A percentile compares a stretch with the other conserved stretches of the same genome.
These are phyloP conservation scores for Zygosaccharomyces pseudobailii DNA, from an alignment of 1,139 yeast genomes.

Conservation along the genomic window DNA sequence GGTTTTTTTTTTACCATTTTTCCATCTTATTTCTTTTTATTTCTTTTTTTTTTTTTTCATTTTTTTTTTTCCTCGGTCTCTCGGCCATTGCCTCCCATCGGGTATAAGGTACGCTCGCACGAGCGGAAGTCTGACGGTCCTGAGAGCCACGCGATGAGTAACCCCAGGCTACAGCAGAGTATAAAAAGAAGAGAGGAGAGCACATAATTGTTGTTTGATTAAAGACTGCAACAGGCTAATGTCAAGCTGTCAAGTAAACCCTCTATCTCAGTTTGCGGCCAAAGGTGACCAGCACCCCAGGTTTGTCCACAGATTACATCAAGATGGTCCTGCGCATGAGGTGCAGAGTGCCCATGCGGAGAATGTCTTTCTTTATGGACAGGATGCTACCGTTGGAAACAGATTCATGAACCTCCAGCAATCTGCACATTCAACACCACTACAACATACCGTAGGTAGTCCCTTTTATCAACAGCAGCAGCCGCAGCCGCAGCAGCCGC, in stretches of 20 bases:
- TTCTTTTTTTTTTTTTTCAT: background rate
- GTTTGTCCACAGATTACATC: background rate
- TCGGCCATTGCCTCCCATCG: conserved; percentile 1
- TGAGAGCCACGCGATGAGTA: conserved; percentile 4
- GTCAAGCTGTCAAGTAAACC: conserved; percentile 18
- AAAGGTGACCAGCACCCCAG: conserved; percentile 13
- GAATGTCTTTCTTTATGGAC: background rate
- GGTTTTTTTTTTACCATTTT: background rate
- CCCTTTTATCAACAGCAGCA: background rate
- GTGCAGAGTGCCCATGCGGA: background rate
- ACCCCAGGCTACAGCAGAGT: background rate
- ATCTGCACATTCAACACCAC: background rate
- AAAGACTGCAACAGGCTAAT: background rate
- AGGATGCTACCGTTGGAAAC: background rate
- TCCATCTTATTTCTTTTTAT: background rate
- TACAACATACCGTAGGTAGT: background rate
- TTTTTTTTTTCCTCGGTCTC: background rate
- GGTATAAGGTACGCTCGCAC: background rate
- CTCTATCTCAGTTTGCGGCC: conserved; percentile 16
- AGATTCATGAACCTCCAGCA: background rate
- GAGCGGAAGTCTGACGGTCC: conserved; percentile 1
- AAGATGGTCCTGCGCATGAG: background rate
- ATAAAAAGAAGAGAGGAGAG: background rate
- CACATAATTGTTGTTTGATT: too few relatives aligned
- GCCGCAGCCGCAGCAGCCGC: background rate